Base-by-base conservation (phyloP, 1,284 basidiomycete genomes). In the Porodaedalea pini region DNA sequence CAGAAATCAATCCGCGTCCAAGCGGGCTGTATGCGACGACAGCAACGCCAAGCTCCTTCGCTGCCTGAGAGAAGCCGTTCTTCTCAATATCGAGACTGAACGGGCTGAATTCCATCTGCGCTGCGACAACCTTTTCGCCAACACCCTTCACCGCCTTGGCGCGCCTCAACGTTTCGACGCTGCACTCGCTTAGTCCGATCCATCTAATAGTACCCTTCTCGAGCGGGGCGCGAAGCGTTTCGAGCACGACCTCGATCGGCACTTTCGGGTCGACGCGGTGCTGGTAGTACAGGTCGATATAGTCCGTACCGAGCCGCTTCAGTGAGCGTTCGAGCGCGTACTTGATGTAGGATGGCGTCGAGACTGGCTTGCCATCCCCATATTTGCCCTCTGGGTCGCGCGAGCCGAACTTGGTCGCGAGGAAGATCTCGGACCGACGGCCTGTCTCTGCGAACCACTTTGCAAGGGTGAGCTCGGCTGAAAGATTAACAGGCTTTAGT, bases 11-110 rank as follows among this genome's bases (percentile, higher is more conserved):
- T 0, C 76, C 76, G 3, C 66, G 63, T 17, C 70, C 70, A 13
- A 72, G 61, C 0, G 73, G 73, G 31, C 70, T 72, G 61, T 78
- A 77, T 21, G 74, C 75, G 2, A 73, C 62, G 54, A 77, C 65
- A 11, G 74, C 66, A n/a, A 75, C 66, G 2, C 70, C 68, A 6
- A 72, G 64, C 60, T 73, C 67, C 15, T 67, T 64, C 58, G 70
- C 71, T 4, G 67, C 67, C 17, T 63, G 57, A 1, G 64, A 55
- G 11, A 69, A 48, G 11, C 64, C 67, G 4, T 66, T 62, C 13
- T 73, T 61, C 57, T 69, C 71, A 23, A 64, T 60, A n/a, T 61
- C 60, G 5, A 63, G 57, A 31, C 66, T 65, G 61, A 69, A 75
- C 0, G 74, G 71, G 17, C 68, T 72, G 51, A 64, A 65, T 50